Base-by-base conservation (phyloP, 2,329 filamentous ascomycete species). In the Talaromyces islandicus region DNA sequence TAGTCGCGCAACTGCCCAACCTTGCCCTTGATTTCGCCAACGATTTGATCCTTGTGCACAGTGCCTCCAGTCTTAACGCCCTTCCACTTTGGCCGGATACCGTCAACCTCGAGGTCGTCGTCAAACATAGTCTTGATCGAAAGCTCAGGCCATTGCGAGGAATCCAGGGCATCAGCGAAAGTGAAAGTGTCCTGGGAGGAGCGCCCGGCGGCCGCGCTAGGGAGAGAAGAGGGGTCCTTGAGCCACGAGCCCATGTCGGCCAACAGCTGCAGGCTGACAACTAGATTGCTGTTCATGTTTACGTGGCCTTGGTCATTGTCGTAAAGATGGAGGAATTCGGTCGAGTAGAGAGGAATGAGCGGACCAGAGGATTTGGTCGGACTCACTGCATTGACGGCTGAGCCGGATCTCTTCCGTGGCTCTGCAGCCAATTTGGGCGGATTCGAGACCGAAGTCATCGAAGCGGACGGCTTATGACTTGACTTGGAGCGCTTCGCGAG, bases 231-330 rank as follows among this genome's bases (percentile, higher is more conserved):
- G 1, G 85, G 84, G 62, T 95, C 88, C 60, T 85, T 86, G 27
- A 95, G 81, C 92, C 93, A 97, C 3, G 83, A 80, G 0, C 89
- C 88, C 61, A 96, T 82, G 17, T 87, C 83, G 61, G 89, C 89
- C 4, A 90, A 88, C 38, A 96, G 87, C 38, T 81, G 82, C 11
- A 97, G 83, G 66, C 85, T 91, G 50, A 86, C 87, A 70, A 91
- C 92, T 0, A 89, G 85, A 70, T 96, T 97, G 62, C 86, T 88
- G 59, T 88, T 81, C 73, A 78, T 85, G 64, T 79, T 80, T 7
- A 84, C 81, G 59, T 82, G 81, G 14, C 81, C 72, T 72, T 82
- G 75, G 61, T 85, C 81, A 59, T 87, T 82, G 61, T 87, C 87
- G 75, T 90, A 92, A 9, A 92, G 80, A 29, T 87, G 84, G 65